These are phyloP conservation scores for Chrysosporium queenslandicum DNA, from an alignment of 2,329 filamentous ascomycete genomes.

Conservation along the genomic window DNA sequence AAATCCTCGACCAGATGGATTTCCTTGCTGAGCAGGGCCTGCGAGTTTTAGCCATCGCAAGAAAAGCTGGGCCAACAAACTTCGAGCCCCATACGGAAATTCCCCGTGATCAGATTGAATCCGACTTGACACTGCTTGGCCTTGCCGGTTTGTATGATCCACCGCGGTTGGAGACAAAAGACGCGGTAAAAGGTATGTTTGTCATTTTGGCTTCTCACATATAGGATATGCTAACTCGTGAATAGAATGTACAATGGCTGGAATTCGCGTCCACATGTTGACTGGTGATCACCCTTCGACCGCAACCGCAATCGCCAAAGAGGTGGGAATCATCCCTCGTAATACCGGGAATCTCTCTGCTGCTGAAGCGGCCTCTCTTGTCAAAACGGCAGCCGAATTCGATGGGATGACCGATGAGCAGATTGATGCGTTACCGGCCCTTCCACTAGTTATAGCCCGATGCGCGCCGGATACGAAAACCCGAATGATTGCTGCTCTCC, in stretches of 20 bases:
- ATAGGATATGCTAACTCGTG: conserved; percentile 12
- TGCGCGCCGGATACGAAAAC: conserved; percentile 81
- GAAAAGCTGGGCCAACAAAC: conserved; percentile 24
- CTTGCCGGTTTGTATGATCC: conserved; percentile 54
- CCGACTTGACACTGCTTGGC: conserved; percentile 47
- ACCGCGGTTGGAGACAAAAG: conserved; percentile 49
- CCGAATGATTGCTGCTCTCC: conserved; percentile 80
- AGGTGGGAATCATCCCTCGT: conserved; percentile 47
- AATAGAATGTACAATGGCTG: conserved; percentile 42
- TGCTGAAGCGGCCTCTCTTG: conserved; percentile 40
- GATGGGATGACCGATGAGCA: conserved; percentile 44
- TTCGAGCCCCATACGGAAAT: conserved; percentile 27
- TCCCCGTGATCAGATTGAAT: conserved; percentile 43
- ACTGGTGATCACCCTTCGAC: conserved; percentile 50
- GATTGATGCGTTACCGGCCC: conserved; percentile 57
- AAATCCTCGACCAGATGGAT: conserved; percentile 48
- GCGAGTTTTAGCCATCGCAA: conserved; percentile 50
- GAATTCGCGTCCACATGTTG: conserved; percentile 49
- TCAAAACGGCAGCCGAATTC: conserved; percentile 49
- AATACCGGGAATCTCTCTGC: conserved; percentile 38
- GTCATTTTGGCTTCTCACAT: neutral
- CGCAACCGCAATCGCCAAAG: conserved; percentile 47
- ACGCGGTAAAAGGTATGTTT: conserved; percentile 37
- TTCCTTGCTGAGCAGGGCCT: conserved; percentile 49
- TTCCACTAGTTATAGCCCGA: conserved; percentile 72